Base-by-base conservation (phyloP, 2,329 filamentous ascomycete species). In the Paracamarosporium sp. region DNA sequence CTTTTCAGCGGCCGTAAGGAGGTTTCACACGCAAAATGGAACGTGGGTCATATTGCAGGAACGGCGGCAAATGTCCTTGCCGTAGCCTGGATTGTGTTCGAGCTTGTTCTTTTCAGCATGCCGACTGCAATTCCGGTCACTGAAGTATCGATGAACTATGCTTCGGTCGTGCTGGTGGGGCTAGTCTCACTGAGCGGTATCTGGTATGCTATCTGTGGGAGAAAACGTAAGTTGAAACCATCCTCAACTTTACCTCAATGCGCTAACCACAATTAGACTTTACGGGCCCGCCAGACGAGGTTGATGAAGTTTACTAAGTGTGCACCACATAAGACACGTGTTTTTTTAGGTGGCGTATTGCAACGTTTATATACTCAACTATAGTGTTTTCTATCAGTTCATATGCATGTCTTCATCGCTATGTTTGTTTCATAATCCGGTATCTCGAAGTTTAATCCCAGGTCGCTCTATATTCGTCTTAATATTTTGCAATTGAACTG, bases 111-210 rank as follows among this genome's bases (percentile, higher is more conserved):
- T 3, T 87, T 86, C 68, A 83, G 79, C 35, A 80, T 79, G 71
- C 85, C 85, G 1, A 81, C 79, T 13, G 80, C 81, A 27, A 73
- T 84, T 48, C 84, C 85, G 3, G 83, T 85, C 56, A 84, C 79
- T 1, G 76, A 76, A 1, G 80, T 76, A 1, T 81, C 81, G 51
- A 85, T 84, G 74, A 87, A 86, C 60, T 87, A 87, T 65, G 83
- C 84, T 2, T 54, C 48, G 5, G 85, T 86, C 0, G 85, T 88
- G 2, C 82, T 88, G 59, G 78, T 83, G 7, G 75, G 81, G 43
- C 87, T 88, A 9, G 17, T 52, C n/a, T 31, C 48, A 15, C 13
- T 52, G 27, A 47, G 44, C 13, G 44, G 44, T 2, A 47, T 47
- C 8, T 47, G 44, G 44, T 47, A 47, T 20, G 44, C 28, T 15